Percentiles rank a stretch among this genome's conserved stretches.
Conservation (phyloP, 352 stramenopile species). For the Pythium oligandrum region DNA sequence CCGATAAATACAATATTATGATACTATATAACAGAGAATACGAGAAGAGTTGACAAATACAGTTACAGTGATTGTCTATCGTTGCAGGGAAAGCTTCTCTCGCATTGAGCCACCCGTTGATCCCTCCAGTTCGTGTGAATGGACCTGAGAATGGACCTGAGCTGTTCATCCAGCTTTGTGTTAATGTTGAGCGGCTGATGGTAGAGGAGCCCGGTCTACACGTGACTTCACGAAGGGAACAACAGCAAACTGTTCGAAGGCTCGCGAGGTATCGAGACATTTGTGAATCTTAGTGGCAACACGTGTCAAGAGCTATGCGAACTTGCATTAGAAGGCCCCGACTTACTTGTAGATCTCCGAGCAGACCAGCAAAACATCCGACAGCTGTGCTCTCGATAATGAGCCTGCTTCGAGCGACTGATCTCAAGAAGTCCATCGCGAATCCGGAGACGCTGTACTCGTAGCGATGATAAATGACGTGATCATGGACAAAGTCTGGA, state of each 20-base stretch:
- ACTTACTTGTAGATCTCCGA: constrained; percentile 69
- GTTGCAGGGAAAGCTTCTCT: constrained; percentile 13
- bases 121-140: constrained; percentile 9
- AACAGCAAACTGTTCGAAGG: constrained; percentile 72
- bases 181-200: constrained; percentile 12
- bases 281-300: constrained; percentile 70
- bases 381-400: constrained; percentile 10
- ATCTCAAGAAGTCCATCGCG: constrained; percentile 64
- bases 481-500: constrained; percentile 79
- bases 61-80: constrained; percentile 42
- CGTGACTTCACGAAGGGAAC: constrained; percentile 81
- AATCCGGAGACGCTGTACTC: constrained; percentile 45
- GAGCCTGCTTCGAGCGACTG: constrained; percentile 29
- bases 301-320: constrained; percentile 57
- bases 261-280: constrained; percentile 66
- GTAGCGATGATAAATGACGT: constrained; percentile 69
- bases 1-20: no score
- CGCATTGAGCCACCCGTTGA: constrained; percentile 4
- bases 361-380: constrained; percentile 31
- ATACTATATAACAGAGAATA: no score
- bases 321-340: constrained; percentile 64
- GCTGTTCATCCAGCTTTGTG: constrained; percentile 50
- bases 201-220: constrained; percentile 68
- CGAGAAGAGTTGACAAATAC: no score
- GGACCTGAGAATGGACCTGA: no score